Conservation (phyloP, 2,329 filamentous ascomycete species). For the Phaeophleospora eucalypticola region DNA sequence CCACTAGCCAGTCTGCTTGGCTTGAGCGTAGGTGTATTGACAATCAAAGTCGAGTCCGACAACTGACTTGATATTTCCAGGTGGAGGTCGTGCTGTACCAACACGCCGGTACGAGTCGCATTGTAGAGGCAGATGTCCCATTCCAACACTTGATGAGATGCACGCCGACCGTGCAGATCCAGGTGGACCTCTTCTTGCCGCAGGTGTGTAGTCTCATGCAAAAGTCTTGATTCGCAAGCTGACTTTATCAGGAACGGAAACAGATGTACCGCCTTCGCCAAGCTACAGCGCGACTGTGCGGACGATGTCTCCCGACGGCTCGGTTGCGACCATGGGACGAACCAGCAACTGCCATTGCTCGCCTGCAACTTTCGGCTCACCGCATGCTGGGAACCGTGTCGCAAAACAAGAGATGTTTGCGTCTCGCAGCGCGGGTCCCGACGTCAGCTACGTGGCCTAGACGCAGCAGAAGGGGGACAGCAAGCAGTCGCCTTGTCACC, state of each 20-base stretch:
- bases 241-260: too few relatives aligned
- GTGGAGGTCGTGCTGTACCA: constrained; percentile 9
- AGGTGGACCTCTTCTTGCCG: constrained; percentile 8
- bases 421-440: neutral
- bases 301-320: too few relatives aligned
- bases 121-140: constrained; percentile 16
- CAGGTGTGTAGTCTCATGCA: constrained; percentile 8
- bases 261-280: too few relatives aligned
- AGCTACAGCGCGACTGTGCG: too few relatives aligned
- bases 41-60: too few relatives aligned
- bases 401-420: neutral
- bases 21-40: constrained; percentile 13
- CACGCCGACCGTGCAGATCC: constrained; percentile 11
- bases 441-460: neutral
- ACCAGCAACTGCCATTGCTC: too few relatives aligned
- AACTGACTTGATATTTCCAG: too few relatives aligned
- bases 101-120: constrained; percentile 16
- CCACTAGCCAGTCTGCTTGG: constrained; percentile 17
- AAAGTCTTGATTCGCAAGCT: too few relatives aligned
- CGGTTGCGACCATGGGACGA: too few relatives aligned
- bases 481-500: neutral
- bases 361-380: neutral
- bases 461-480: neutral
- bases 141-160: constrained; percentile 18
- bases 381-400: neutral